These are phyloP conservation scores for Hsuehochloa calcarea DNA, from an alignment of 176 grass and related monocot species.

Conservation along the genomic window DNA sequence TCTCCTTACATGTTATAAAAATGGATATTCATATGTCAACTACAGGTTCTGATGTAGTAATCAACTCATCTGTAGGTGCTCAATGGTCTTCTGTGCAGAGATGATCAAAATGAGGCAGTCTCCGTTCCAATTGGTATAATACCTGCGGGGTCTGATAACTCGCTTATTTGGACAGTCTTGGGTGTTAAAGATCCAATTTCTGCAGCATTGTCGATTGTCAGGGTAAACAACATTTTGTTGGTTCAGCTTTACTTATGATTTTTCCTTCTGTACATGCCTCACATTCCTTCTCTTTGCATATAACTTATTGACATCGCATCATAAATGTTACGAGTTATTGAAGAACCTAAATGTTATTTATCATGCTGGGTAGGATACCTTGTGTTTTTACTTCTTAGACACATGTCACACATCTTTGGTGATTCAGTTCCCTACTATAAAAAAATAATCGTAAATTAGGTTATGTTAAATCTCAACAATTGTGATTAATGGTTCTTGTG, in stretches of 20 bases:
- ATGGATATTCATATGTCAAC: constrained; percentile 15
- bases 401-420: constrained; percentile 7
- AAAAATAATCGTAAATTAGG: background rate
- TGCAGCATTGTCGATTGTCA: constrained; percentile 91
- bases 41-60: constrained; percentile 37
- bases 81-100: constrained; percentile 91
- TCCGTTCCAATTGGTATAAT: constrained; percentile 98
- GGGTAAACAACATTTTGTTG: constrained; percentile 50
- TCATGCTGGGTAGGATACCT: constrained; percentile 16
- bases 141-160: constrained; percentile 99
- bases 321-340: background rate
- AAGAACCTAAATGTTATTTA: constrained; percentile 22
- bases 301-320: constrained; percentile 16
- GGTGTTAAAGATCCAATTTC: constrained; percentile 96
- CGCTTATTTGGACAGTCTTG: constrained; percentile 95
- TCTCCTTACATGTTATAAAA: background rate
- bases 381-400: constrained; percentile 3
- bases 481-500: constrained; percentile 17
- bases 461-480: background rate
- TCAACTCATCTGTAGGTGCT: constrained; percentile 64
- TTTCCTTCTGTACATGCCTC: background rate
- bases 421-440: background rate
- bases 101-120: constrained; percentile 79
- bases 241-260: constrained; percentile 10
- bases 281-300: constrained; percentile 13